Evolutionary conservation across 371 early-diverging fungal species (phyloP).

Genomic region (Rhizopus arrhizus): DNA sequence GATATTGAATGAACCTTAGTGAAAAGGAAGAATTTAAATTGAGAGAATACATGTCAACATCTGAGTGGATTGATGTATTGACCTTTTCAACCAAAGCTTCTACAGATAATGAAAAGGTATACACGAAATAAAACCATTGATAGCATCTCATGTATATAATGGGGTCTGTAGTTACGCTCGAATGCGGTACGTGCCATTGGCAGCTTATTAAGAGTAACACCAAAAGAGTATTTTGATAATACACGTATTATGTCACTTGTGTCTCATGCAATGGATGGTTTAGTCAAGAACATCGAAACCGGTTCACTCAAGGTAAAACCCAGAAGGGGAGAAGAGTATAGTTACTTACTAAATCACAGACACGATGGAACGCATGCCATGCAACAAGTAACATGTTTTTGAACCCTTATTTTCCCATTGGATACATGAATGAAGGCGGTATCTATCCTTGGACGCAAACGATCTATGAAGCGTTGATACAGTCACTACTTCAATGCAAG

Average conservation of each 20-base stretch:
- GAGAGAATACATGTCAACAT: conserved; percentile 39
- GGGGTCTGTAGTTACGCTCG: conserved; percentile 53
- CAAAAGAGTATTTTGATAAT: conserved; percentile 50
- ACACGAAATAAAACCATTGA: background rate
- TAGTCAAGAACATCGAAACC: conserved; percentile 71
- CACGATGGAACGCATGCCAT: conserved; percentile 85
- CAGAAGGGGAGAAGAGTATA: background rate
- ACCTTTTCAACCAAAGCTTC: conserved; percentile 57
- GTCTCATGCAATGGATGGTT: conserved; percentile 53
- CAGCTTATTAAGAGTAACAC: conserved; percentile 63
- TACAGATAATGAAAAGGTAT: conserved; percentile 75
- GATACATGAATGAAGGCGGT: conserved; percentile 32
- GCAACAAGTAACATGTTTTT: conserved; percentile 69
- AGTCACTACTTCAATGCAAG: conserved; percentile 60
- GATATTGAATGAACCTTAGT: conserved; percentile 8
- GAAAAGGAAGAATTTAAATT: conserved; percentile 35
- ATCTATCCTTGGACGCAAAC: conserved; percentile 56
- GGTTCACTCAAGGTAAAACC: conserved; percentile 70
- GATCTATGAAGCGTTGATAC: conserved; percentile 58
- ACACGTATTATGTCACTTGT: conserved; percentile 54
- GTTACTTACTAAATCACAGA: conserved; percentile 32
- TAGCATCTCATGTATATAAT: background rate
- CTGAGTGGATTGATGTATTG: conserved; percentile 52
- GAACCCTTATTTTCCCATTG: conserved; percentile 66
- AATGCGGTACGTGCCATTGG: conserved; percentile 79